Base-by-base conservation (phyloP, 2,329 filamentous ascomycete genomes). In the Exophiala mesophila region DNA sequence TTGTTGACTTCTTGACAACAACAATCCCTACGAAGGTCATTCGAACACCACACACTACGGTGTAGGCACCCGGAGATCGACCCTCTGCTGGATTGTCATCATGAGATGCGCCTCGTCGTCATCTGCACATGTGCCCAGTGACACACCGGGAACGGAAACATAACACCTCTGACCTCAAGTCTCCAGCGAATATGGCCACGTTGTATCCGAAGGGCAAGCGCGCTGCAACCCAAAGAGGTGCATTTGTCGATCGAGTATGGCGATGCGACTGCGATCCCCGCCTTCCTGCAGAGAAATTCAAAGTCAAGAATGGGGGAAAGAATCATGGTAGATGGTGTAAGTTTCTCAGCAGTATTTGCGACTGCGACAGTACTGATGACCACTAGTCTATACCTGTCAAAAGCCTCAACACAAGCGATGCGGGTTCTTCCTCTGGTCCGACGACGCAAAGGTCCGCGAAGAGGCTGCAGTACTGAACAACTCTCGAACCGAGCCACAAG, bases 361-460 rank as follows among this genome's bases (percentile, higher is more conserved):
- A 39, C 26, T 10, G 17, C 13, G 19, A n/a, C 19, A 19, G n/a
- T 34, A 33, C 20, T 39, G 7, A 34, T 21, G 13, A 15, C 15
- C 4, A 17, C 44, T 20, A 70, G 68, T 81, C 59, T 79, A 77
- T 52, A 74, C 71, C 3, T 82, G 78, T 54, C 74, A 78, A 51
- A 68, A 70, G 52, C 61, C 64, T 23, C 62, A 67, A 39, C 55
- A 62, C 2, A 62, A 69, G 33, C 63, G 68, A 29, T 82, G 78
- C 55, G 66, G 63, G 4, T 81, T 82, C 64, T 82, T 81, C 44
- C 65, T 82, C 0, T 82, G 77, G 78, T 68, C 73, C 10, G 69
- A 73, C 40, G 74, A 80, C 41, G 78, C 78, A 10, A 68, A 73
- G 50, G 50, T 63, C n/a, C 65, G 78, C 15, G 73, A 77, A 57